These are phyloP conservation scores for Cytospora schulzeri DNA, from an alignment of 2,329 filamentous ascomycete genomes.

Conservation along the genomic window DNA sequence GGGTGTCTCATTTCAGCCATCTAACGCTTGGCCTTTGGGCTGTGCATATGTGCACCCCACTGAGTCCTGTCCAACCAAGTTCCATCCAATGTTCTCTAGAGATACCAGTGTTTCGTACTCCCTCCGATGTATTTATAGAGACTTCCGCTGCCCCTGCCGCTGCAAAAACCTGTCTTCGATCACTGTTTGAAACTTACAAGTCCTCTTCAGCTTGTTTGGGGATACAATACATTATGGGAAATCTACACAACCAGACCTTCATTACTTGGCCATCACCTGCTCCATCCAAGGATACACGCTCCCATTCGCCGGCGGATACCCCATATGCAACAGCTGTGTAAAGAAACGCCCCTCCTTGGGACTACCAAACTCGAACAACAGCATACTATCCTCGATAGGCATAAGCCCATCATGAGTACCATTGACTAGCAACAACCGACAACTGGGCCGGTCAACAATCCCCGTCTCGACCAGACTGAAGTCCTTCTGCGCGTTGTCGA, in stretches of 20 bases:
- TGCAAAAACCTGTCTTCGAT: no score
- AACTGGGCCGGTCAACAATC: constrained; percentile 57
- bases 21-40: no score
- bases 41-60: no score
- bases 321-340: constrained; percentile 64
- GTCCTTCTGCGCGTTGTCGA: constrained; percentile 56
- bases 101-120: no score
- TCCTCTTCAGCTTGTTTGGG: no score
- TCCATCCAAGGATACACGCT: constrained; percentile 66
- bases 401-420: constrained; percentile 62
- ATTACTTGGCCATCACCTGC: constrained; percentile 45
- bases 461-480: constrained; percentile 65
- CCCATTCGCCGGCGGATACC: constrained; percentile 62
- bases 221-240: no score
- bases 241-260: background rate
- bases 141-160: no score
- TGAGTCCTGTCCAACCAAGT: no score
- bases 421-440: constrained; percentile 62
- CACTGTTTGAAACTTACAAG: no score
- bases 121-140: no score
- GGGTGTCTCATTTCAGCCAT: no score
- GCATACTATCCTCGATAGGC: constrained; percentile 62
- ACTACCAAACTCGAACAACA: constrained; percentile 64
- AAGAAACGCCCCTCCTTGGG: constrained; percentile 70
- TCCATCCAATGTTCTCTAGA: no score